Evolutionary conservation across 345 rosid species (phyloP), one percentile per base, ranked within the genome.

Genomic region (Populus tremula): DNA sequence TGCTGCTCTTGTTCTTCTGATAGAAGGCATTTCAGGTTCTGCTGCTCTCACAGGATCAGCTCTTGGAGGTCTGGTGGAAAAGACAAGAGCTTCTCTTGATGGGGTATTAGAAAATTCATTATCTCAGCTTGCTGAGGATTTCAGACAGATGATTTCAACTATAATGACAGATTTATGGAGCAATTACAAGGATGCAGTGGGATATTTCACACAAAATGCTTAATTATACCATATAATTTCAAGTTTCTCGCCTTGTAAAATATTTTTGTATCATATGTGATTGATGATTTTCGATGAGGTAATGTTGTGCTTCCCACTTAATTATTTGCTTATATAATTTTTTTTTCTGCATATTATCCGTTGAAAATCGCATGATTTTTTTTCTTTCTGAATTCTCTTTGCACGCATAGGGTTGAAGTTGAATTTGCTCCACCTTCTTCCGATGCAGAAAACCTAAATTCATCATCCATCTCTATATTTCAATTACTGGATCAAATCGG

Each of bases 191-290:
- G 81, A 85, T 16, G 91, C 87, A 45, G 8, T 86, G 8, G 86
- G 65, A 5, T 78, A 81, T 74, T 79, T 87, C 56, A 68, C 78
- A 25, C 83, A 78, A 80, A 84, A 88, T 73, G 84, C 75, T 75
- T 75, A 53, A 36, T 59, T 29, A 47, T 47, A 47, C 13, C 9
- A 9, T 5, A 20, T 61, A 9, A n/a, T 6, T 61, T 61, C 5
- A 23, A 61, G 65, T 61, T 4, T 9, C 21, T 61, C 8, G 1
- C 5, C 29, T 61, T 61, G 18, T 47, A 47, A 9, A 9, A 2
- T 61, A 25, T 61, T 61, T 23, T 4, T 47, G 6, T 47, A 47
- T 47, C 53, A 47, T 12, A 47, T 47, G 53, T 14, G 12, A 14
- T 47, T 14, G 12, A 4, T 47, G 18, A 16, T 47, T 47, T 47